Conservation (phyloP, 164 flowering plant genomes). For the Nymphaea thermarum region DNA sequence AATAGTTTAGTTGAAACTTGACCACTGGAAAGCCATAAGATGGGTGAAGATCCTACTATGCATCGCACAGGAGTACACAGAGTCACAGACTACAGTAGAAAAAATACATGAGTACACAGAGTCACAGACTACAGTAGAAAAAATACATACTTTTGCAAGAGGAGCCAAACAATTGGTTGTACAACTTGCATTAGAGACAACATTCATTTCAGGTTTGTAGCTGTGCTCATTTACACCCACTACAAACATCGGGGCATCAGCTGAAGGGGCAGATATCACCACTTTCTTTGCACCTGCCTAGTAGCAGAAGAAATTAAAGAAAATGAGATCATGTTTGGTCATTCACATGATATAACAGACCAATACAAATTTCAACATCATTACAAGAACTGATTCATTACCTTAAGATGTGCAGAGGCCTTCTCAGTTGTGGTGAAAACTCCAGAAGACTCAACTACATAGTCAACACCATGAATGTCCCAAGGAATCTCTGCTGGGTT, state of each 20-base stretch:
- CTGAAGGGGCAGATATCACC: conserved; percentile 96
- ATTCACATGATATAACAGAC: too few relatives aligned
- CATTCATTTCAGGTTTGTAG: conserved; percentile 79
- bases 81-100: too few relatives aligned
- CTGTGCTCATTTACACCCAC: conserved; percentile 88
- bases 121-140: neutral
- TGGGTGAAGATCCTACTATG: too few relatives aligned
- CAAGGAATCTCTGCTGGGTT: conserved; percentile 92
- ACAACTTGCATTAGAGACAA: conserved; percentile 98
- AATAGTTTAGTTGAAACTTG: too few relatives aligned
- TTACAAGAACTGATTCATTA: conserved; percentile 5
- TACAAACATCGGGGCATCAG: conserved; percentile 99
- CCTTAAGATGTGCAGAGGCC: conserved; percentile 82
- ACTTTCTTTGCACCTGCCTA: conserved; percentile 98
- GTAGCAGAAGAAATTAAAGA: conserved; percentile 1
- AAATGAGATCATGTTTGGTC: neutral
- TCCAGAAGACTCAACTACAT: conserved; percentile 96
- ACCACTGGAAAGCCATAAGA: too few relatives aligned
- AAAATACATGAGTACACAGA: neutral
- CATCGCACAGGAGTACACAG: neutral
- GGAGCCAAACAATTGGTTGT: conserved; percentile 98
- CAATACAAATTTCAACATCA: too few relatives aligned
- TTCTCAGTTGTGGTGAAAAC: conserved; percentile 79
- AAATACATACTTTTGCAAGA: conserved; percentile 54
- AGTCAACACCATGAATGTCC: conserved; percentile 89